Evolutionary conservation across 2,329 filamentous ascomycete species (phyloP).

Genomic region (Fusarium sororula): DNA sequence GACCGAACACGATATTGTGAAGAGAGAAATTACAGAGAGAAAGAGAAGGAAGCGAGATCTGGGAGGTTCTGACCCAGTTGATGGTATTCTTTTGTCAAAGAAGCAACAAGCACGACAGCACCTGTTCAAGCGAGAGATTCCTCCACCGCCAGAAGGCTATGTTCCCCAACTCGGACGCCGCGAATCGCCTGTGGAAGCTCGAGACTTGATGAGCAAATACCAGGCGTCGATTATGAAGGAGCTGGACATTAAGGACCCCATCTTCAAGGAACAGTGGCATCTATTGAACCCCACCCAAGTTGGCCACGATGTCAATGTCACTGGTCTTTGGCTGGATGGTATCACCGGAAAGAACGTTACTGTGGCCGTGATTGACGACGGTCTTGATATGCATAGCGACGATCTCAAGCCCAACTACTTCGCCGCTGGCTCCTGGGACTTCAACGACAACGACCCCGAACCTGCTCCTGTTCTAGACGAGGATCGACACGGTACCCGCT

Average conservation of each 20-base stretch:
- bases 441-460: constrained; percentile 84
- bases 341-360: constrained; percentile 90
- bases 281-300: constrained; percentile 82
- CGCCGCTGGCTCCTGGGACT: constrained; percentile 91
- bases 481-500: constrained; percentile 91
- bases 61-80: constrained; percentile 67
- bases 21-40: constrained; percentile 60
- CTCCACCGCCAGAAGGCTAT: constrained; percentile 48
- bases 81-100: constrained; percentile 79
- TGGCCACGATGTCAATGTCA: constrained; percentile 97
- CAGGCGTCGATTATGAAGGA: constrained; percentile 69
- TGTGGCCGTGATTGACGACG: constrained; percentile 95
- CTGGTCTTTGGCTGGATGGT: constrained; percentile 87
- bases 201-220: constrained; percentile 59
- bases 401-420: constrained; percentile 96
- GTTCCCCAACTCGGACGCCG: constrained; percentile 12
- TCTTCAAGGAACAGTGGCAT: constrained; percentile 96
- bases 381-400: constrained; percentile 92
- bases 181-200: constrained; percentile 5
- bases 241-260: constrained; percentile 86
- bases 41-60: constrained; percentile 70
- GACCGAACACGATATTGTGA: constrained; percentile 67
- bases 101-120: constrained; percentile 70
- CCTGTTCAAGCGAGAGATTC: constrained; percentile 62
- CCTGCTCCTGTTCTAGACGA: constrained; percentile 85